These are phyloP conservation scores for Suillus placidus DNA, from an alignment of 768 basidiomycete species.

Conservation along the genomic window DNA sequence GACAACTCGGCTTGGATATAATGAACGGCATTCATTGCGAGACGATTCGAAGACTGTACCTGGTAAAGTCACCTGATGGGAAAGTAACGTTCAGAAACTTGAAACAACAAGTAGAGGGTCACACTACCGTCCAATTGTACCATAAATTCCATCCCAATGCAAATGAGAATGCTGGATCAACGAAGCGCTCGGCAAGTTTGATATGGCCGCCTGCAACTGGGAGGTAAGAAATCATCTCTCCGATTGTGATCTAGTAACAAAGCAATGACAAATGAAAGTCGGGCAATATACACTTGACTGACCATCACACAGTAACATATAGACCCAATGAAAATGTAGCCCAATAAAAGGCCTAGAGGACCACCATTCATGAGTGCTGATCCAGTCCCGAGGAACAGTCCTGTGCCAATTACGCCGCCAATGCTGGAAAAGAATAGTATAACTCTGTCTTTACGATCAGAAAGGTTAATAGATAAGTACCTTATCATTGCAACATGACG, in stretches of 20 bases:
- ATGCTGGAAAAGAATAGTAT: constrained; percentile 20
- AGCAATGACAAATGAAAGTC: background rate
- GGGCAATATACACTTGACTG: constrained; percentile 24
- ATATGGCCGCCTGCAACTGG: constrained; percentile 51
- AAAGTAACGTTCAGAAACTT: background rate
- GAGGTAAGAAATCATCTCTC: constrained; percentile 50
- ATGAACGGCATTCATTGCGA: constrained; percentile 11
- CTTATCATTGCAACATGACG: constrained; percentile 42
- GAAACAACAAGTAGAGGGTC: constrained; percentile 12
- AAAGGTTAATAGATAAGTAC: constrained; percentile 9
- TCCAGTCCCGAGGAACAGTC: constrained; percentile 39
- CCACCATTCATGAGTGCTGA: constrained; percentile 43
- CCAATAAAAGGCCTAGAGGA: constrained; percentile 50
- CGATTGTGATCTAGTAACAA: constrained; percentile 30
- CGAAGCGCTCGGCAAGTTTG: constrained; percentile 49
- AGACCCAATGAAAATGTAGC: constrained; percentile 40
- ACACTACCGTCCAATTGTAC: constrained; percentile 39
- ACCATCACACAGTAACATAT: constrained; percentile 46
- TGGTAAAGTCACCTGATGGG: constrained; percentile 27
- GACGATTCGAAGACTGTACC: constrained; percentile 15
- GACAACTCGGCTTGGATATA: constrained; percentile 43
- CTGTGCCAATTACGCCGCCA: constrained; percentile 46
- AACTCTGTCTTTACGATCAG: background rate
- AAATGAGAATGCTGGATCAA: constrained; percentile 48
- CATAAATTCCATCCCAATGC: constrained; percentile 47